phyloP scores from a whole-genome alignment of 331 rosid species.

The Acacia concinna region DNA sequence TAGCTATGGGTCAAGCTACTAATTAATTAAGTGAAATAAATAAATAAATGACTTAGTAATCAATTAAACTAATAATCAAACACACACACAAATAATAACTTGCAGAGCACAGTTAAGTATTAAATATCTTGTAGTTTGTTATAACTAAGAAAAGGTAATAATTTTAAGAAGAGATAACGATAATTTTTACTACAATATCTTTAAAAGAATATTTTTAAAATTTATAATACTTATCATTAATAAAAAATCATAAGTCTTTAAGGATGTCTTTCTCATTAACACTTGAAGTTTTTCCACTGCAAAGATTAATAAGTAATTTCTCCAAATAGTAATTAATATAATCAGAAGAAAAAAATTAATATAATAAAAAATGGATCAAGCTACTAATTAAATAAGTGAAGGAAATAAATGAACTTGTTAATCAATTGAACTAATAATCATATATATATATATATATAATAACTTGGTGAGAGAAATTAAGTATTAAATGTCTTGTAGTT shows the following conservation, averaged over 20 bases:
- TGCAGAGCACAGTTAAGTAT: no score
- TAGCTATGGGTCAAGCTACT: no score
- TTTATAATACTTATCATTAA: not conserved
- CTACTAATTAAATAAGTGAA: not conserved
- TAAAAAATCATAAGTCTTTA: not conserved
- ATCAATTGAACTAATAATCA: no score
- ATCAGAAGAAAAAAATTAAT: no score
- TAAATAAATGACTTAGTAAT: no score
- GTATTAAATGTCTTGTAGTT: not conserved
- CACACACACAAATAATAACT: no score
- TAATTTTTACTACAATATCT: not conserved
- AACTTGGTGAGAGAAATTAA: not conserved
- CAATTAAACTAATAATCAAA: no score
- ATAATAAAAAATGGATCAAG: not conserved
- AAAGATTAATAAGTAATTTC: not conserved
- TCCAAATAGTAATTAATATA: not conserved
- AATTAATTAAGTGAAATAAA: no score
- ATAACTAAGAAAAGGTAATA: not conserved
- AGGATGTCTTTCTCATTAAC: not conserved
- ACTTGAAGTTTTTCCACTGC: not conserved
- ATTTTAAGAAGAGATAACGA: no score
- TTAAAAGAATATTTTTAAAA: not conserved
- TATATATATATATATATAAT: no score
- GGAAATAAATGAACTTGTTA: not conserved
- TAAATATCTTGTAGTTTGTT: not conserved